Evolutionary conservation across 179 eudicot genomes (phyloP).

Genomic region (Silene vulgaris): DNA sequence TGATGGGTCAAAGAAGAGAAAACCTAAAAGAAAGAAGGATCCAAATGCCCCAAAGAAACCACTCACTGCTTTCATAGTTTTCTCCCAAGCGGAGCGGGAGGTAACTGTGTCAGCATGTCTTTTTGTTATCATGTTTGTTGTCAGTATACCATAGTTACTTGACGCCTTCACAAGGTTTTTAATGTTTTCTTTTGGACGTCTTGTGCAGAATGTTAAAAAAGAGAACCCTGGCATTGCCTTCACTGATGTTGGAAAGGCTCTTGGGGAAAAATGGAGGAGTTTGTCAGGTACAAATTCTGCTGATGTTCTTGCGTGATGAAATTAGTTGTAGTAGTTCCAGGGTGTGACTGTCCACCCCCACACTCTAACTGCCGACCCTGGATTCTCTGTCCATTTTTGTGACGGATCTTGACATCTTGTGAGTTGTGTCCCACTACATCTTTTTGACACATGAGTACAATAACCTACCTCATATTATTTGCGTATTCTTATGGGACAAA

Average conservation of each 20-base stretch:
- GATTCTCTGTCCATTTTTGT: no score
- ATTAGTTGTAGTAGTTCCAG: neutral
- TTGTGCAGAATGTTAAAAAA: constrained; percentile 60
- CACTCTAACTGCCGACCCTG: no score
- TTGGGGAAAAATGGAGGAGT: constrained; percentile 84
- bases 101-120: constrained; percentile 30
- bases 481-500: no score
- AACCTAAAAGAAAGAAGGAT: constrained; percentile 81
- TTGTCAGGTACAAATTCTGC: constrained; percentile 53
- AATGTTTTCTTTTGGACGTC: neutral
- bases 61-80: constrained; percentile 64
- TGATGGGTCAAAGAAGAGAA: constrained; percentile 72
- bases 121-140: neutral
- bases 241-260: constrained; percentile 62
- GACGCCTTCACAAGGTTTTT: neutral
- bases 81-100: constrained; percentile 81
- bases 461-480: no score
- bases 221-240: constrained; percentile 68
- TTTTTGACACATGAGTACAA: no score
- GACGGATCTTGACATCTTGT: no score
- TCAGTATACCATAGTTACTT: neutral
- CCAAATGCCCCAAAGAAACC: constrained; percentile 94
- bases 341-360: no score
- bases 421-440: no score
- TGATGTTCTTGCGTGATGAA: neutral